phyloP scores from a whole-genome alignment of 257 asterid species.

The Solanum pimpinellifolium region DNA sequence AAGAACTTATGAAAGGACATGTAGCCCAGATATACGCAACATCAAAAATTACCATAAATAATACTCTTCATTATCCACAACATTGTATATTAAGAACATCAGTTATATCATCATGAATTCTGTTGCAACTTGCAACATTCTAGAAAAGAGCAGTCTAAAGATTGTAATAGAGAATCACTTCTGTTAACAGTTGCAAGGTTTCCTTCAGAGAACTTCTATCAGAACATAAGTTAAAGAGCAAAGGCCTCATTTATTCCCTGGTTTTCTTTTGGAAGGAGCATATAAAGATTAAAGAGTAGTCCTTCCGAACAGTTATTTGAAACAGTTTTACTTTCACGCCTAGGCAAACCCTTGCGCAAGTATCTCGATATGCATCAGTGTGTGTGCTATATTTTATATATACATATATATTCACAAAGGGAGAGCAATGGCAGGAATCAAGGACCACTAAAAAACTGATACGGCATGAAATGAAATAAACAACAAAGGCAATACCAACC shows the following conservation, averaged over 20 bases:
- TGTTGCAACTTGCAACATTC: neutral
- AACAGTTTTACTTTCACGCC: neutral
- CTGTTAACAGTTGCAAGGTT: neutral
- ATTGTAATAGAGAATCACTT: neutral
- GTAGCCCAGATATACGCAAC: neutral
- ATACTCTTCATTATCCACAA: neutral
- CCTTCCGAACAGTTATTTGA: neutral
- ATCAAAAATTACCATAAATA: neutral
- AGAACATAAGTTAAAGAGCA: neutral
- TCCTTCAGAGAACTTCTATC: neutral
- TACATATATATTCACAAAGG: neutral
- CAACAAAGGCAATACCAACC: constrained; percentile 33
- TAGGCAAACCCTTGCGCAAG: neutral
- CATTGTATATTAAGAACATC: neutral
- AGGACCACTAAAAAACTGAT: neutral
- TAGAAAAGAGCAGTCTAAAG: neutral
- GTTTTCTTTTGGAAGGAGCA: neutral
- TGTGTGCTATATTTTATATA: neutral
- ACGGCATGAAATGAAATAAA: neutral
- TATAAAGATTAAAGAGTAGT: neutral
- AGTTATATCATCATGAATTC: neutral
- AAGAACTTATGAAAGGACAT: neutral
- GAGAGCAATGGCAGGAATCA: neutral
- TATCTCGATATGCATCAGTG: neutral
- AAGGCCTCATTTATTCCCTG: neutral